Percentiles rank a stretch among this genome's conserved stretches.
These are phyloP conservation scores for Termitomyces sp. DNA, from an alignment of 768 basidiomycete genomes.

Conservation along the genomic window DNA sequence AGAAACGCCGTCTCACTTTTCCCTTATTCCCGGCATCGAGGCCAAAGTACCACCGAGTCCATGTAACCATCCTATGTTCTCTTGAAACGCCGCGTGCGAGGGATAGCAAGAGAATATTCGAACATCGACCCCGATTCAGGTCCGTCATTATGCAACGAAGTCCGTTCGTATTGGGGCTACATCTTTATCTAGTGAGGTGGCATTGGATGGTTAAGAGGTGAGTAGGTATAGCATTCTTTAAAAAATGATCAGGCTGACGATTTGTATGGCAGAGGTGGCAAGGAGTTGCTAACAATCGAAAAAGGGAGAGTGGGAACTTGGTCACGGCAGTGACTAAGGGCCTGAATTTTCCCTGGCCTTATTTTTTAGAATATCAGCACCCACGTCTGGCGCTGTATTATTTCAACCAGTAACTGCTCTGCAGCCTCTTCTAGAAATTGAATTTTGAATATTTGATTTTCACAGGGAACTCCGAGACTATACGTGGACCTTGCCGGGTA, in stretches of 20 bases:
- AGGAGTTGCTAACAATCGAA: background rate
- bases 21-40: background rate
- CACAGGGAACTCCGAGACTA: too few species aligned
- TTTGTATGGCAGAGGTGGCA: background rate
- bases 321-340: background rate
- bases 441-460: background rate
- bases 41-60: background rate
- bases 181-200: too few species aligned
- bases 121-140: background rate
- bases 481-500: too few species aligned
- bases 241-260: background rate
- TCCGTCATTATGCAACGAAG: too few species aligned
- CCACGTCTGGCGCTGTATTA: background rate
- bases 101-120: background rate
- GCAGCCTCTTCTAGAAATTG: background rate
- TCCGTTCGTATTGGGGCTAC: background rate
- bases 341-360: background rate
- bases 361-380: background rate
- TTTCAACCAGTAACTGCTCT: background rate
- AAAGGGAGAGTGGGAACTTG: background rate
- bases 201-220: background rate
- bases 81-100: background rate
- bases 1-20: background rate
- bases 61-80: background rate
- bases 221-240: background rate